These are phyloP conservation scores for Paraphoma chrysanthemicola DNA, from an alignment of 2,329 filamentous ascomycete species.

Conservation along the genomic window DNA sequence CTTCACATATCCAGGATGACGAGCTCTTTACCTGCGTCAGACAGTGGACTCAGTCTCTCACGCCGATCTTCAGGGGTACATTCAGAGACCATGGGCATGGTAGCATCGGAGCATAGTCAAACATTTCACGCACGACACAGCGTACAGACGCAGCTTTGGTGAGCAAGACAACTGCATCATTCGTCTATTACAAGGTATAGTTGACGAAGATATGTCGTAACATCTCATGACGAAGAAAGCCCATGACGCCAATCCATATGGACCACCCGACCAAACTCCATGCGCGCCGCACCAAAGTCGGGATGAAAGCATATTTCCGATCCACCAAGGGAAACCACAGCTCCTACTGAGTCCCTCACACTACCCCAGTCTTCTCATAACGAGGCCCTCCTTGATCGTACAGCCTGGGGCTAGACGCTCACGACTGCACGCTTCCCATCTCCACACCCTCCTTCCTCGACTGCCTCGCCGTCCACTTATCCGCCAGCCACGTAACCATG, in stretches of 20 bases:
- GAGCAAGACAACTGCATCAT: constrained; percentile 4
- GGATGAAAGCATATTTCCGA: neutral
- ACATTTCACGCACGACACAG: neutral
- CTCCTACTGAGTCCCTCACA: neutral
- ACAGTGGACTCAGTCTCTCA: no score
- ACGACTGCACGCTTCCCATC: constrained; percentile 22
- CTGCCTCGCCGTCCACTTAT: constrained; percentile 45
- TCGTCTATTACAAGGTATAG: neutral
- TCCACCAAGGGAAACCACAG: neutral
- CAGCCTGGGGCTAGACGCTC: neutral
- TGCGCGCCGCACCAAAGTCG: neutral
- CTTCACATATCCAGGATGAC: no score
- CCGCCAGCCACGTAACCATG: constrained; percentile 46
- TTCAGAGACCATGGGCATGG: neutral
- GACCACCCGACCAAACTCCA: neutral
- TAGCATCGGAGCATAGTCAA: neutral
- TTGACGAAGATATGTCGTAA: constrained; percentile 1
- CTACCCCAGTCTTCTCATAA: no score
- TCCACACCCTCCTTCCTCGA: constrained; percentile 40
- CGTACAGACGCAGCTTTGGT: neutral
- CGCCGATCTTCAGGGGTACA: no score
- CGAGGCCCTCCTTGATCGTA: neutral
- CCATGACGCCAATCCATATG: constrained; percentile 5
- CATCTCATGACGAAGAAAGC: constrained; percentile 1
- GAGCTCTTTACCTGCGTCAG: no score